These are phyloP conservation scores for Syncephalastrum racemosum DNA, from an alignment of 371 early-diverging fungal species.

Conservation along the genomic window DNA sequence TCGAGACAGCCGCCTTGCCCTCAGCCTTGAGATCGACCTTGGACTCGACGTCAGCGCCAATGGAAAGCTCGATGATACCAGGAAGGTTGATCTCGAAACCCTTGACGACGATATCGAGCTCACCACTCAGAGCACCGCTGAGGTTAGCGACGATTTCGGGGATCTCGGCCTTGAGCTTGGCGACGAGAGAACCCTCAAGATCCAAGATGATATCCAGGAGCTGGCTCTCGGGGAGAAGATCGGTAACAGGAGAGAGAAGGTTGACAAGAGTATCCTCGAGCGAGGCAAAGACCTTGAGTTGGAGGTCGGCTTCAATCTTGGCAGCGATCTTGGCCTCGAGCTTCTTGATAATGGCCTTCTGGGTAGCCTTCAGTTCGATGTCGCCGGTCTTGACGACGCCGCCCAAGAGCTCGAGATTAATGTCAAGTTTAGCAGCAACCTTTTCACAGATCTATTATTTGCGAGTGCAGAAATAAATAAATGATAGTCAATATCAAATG, in stretches of 20 bases:
- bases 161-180: slow-evolving; percentile 6
- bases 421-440: slow-evolving; percentile 14
- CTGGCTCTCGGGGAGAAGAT: slow-evolving; percentile 17
- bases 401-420: slow-evolving; percentile 16
- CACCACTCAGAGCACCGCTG: not conserved
- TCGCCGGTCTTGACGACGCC: slow-evolving; percentile 20
- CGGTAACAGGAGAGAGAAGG: slow-evolving; percentile 9
- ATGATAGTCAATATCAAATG: not conserved
- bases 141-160: slow-evolving; percentile 7
- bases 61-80: not conserved
- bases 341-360: slow-evolving; percentile 23
- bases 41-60: slow-evolving; percentile 2
- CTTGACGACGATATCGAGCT: not conserved
- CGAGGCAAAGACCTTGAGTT: slow-evolving; percentile 18
- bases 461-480: not conserved
- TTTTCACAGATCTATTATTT: slow-evolving; percentile 10
- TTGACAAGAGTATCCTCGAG: slow-evolving; percentile 15
- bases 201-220: slow-evolving; percentile 21
- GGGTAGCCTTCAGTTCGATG: slow-evolving; percentile 16
- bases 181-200: slow-evolving; percentile 15
- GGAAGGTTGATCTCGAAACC: slow-evolving; percentile 2
- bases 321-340: slow-evolving; percentile 26
- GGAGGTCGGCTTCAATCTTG: slow-evolving; percentile 16
- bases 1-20: slow-evolving; percentile 15
- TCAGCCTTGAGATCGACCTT: slow-evolving; percentile 18